These are phyloP conservation scores for Rhizopogon vesiculosus DNA, from an alignment of 768 basidiomycete species.

Conservation along the genomic window DNA sequence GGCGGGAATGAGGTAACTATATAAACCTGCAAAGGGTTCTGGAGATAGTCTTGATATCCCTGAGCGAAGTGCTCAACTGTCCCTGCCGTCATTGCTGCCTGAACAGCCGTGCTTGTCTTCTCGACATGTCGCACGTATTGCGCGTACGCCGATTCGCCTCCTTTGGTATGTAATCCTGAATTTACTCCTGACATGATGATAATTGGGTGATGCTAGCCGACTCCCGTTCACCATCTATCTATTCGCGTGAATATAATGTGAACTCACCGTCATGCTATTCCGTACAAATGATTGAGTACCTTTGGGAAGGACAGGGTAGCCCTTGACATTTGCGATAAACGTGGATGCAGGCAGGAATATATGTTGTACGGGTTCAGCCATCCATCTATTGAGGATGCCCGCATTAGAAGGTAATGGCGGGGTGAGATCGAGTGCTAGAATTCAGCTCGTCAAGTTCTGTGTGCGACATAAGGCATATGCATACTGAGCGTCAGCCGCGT, in stretches of 20 bases:
- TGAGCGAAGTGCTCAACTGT: conserved; percentile 88
- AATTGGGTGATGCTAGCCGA: conserved; percentile 72
- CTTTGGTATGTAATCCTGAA: conserved; percentile 62
- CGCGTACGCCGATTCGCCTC: conserved; percentile 82
- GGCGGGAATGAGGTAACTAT: conserved; percentile 1
- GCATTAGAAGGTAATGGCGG: conserved; percentile 79
- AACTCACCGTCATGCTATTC: conserved; percentile 78
- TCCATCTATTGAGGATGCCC: conserved; percentile 81
- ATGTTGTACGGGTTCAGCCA: conserved; percentile 87
- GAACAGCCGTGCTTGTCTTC: conserved; percentile 64
- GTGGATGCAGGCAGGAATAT: conserved; percentile 86
- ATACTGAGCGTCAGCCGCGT: conserved; percentile 67
- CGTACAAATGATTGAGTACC: conserved; percentile 88
- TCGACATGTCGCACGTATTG: conserved; percentile 87
- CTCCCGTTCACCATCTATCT: conserved; percentile 13
- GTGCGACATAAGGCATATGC: conserved; percentile 14
- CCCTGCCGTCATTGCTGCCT: conserved; percentile 59
- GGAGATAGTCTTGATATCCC: conserved; percentile 93
- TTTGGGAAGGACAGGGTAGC: conserved; percentile 95
- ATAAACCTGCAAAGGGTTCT: conserved; percentile 85
- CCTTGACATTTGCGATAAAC: conserved; percentile 94
- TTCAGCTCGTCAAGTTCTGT: conserved; percentile 10
- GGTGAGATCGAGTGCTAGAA: conserved; percentile 83
- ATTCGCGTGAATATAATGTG: conserved; percentile 7
- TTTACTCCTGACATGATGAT: conserved; percentile 75